These are phyloP conservation scores for Pachysolen tannophilus DNA, from an alignment of 805 yeast species.

Conservation along the genomic window DNA sequence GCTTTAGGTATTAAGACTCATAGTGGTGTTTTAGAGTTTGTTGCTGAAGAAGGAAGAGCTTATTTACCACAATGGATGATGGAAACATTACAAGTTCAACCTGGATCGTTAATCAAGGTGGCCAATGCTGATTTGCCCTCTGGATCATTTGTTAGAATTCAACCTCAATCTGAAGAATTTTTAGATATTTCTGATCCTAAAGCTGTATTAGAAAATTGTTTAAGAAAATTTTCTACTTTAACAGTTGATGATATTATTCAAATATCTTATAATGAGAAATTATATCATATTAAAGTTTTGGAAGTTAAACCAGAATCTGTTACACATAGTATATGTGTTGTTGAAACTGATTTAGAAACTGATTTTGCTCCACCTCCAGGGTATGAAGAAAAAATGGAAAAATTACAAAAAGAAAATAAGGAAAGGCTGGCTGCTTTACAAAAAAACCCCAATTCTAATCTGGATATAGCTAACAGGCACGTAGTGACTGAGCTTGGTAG, in stretches of 20 bases:
- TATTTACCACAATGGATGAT: constrained; percentile 97
- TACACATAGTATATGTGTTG: constrained; percentile 85
- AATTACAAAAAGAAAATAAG: constrained; percentile 15
- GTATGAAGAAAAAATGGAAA: constrained; percentile 47
- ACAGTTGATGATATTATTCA: constrained; percentile 81
- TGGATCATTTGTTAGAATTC: constrained; percentile 85
- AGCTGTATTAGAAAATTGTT: constrained; percentile 89
- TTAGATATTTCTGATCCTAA: constrained; percentile 92
- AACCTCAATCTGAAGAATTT: constrained; percentile 92
- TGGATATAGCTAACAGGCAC: constrained; percentile 28
- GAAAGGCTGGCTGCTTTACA: constrained; percentile 9
- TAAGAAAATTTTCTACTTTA: constrained; percentile 83
- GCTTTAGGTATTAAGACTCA: constrained; percentile 54
- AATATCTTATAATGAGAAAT: constrained; percentile 71
- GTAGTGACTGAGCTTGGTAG: constrained; percentile 24
- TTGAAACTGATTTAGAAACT: constrained; percentile 93
- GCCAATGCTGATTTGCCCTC: constrained; percentile 72
- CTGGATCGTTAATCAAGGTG: constrained; percentile 78
- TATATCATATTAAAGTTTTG: constrained; percentile 72
- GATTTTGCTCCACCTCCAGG: constrained; percentile 99
- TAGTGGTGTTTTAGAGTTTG: constrained; percentile 92
- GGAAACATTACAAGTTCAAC: constrained; percentile 58
- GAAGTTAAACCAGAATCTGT: constrained; percentile 87
- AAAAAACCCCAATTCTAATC: constrained; percentile 26
- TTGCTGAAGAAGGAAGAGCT: constrained; percentile 94